Conservation (phyloP, 495 filamentous ascomycete species). For the Xylaria longipes region DNA sequence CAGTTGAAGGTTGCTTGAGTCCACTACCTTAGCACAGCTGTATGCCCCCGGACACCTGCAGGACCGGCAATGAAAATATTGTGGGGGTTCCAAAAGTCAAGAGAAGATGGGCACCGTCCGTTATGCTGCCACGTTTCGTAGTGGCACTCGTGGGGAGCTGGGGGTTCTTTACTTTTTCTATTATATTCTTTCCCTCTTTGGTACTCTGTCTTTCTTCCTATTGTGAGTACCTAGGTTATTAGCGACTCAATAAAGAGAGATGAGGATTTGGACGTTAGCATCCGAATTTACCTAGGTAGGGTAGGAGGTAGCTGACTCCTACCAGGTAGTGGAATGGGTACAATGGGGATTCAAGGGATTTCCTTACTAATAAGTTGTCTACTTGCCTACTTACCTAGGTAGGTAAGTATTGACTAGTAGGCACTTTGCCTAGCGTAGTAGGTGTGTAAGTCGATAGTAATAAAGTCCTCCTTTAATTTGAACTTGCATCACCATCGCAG, state of each 20-base stretch:
- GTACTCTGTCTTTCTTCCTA: not conserved
- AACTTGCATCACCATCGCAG: not conserved
- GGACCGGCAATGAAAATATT: not conserved
- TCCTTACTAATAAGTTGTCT: not conserved
- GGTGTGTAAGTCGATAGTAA: not conserved
- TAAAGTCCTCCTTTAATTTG: conserved; percentile 15
- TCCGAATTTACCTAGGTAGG: too few relatives aligned
- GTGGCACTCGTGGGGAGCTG: conserved; percentile 7
- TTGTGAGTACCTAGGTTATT: not conserved
- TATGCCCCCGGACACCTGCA: not conserved
- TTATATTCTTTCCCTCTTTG: not conserved
- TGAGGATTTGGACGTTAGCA: not conserved
- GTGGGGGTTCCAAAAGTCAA: conserved; percentile 13
- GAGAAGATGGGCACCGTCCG: not conserved
- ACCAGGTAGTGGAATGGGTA: not conserved
- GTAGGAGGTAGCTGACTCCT: not conserved
- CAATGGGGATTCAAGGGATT: not conserved
- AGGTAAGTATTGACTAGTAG: not conserved
- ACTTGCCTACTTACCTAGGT: conserved; percentile 6
- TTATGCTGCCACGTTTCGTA: conserved; percentile 8
- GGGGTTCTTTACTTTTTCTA: not conserved
- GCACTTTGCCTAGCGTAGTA: conserved; percentile 1
- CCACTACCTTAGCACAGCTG: not conserved
- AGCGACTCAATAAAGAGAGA: not conserved
- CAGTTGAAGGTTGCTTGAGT: not conserved